A percentile compares a stretch with the other conserved stretches of the same genome.
Evolutionary conservation across 148 eudicot species (phyloP).

Genomic region (Silene uniflora): DNA sequence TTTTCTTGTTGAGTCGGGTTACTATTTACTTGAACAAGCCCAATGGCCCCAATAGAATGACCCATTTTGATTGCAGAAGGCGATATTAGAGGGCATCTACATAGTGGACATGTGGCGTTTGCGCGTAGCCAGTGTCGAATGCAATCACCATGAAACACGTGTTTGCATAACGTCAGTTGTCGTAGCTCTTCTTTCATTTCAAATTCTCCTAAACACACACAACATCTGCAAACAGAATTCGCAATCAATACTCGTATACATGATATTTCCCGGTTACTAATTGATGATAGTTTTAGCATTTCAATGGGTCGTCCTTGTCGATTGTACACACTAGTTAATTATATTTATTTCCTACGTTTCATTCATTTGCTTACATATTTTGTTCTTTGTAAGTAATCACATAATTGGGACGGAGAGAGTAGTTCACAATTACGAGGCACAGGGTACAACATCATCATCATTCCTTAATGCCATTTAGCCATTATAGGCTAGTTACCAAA

Average conservation of each 20-base stretch:
- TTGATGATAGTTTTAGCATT: too few species aligned
- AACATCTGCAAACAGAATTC: constrained; percentile 49
- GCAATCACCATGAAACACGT: constrained; percentile 74
- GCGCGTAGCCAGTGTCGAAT: constrained; percentile 69
- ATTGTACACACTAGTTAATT: too few species aligned
- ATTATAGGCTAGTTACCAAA: too few species aligned
- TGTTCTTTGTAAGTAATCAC: too few species aligned
- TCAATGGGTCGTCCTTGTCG: too few species aligned
- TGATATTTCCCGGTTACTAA: too few species aligned
- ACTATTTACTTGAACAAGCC: constrained; percentile 6
- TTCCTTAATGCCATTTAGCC: too few species aligned
- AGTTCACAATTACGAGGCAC: too few species aligned
- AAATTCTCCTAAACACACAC: constrained; percentile 94
- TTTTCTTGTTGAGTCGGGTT: neutral
- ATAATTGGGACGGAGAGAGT: too few species aligned
- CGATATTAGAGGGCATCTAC: constrained; percentile 50
- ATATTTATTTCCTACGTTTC: too few species aligned
- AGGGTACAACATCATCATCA: too few species aligned
- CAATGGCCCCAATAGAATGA: constrained; percentile 24
- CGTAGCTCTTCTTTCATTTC: constrained; percentile 61
- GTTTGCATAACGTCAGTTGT: constrained; percentile 62
- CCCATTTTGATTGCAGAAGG: constrained; percentile 11
- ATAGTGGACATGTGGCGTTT: constrained; percentile 83
- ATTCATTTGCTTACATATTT: too few species aligned
- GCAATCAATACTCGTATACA: neutral